Evolutionary conservation across 1,284 basidiomycete genomes (phyloP), one percentile per base, ranked within the genome.

Genomic region (Agroathelia rolfsii): DNA sequence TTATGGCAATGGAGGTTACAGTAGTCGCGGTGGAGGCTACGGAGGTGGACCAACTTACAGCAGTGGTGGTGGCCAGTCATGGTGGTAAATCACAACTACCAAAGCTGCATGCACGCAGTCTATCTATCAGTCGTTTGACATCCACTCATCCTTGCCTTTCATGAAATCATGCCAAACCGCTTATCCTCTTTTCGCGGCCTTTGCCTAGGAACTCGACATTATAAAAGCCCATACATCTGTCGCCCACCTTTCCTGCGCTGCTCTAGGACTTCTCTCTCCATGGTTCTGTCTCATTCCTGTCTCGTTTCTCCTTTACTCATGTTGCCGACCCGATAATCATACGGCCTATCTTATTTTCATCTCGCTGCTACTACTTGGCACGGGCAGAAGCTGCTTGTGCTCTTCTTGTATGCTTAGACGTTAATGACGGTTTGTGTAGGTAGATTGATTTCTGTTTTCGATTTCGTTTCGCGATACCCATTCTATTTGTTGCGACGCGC

Each of bases 381-480:
- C n/a, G n/a, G n/a, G n/a, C n/a, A n/a, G n/a, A n/a, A n/a, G n/a
- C n/a, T n/a, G n/a, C n/a, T n/a, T n/a, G n/a, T n/a, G n/a, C n/a
- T 51, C 53, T 34, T 40, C 53, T 56, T 20, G 24, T 43, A 52
- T 56, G 53, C 49, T 59, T 64, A 66, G 64, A 67, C 60, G 59
- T 64, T 42, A 49, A 53, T 51, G 50, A 57, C 51, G 59, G 41
- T 47, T 52, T 64, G 64, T 64, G 66, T 62, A 65, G 63, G 50
- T 50, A 41, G 38, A 55, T 50, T 52, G 38, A 34, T 50, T 55
- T 47, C 50, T 48, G 48, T 67, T 63, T 69, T 61, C 45, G 53
- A 58, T 63, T 62, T 52, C 59, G 65, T 68, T 58, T 64, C 65
- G 64, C 66, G 64, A 66, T 69, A 67, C 65, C 67, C 59, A 51